Conservation (phyloP, 805 yeast genomes). For the Saturnispora serradocipensis region DNA sequence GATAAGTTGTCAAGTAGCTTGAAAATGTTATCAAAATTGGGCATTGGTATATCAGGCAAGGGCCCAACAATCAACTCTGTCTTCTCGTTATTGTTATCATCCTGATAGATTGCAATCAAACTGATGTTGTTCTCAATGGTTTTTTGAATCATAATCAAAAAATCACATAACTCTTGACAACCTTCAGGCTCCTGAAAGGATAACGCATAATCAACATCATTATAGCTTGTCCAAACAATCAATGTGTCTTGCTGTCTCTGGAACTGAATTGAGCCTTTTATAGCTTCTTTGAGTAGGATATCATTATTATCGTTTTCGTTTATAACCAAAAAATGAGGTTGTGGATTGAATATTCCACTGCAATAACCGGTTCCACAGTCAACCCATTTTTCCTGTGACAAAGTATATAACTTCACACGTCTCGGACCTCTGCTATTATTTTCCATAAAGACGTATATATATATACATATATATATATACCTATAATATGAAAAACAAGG, state of each 20-base stretch:
- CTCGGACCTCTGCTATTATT: slow-evolving; percentile 14
- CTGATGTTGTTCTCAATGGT: slow-evolving; percentile 53
- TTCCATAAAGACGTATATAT: slow-evolving; percentile 27
- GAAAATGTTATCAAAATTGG: slow-evolving; percentile 41
- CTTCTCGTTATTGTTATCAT: slow-evolving; percentile 38
- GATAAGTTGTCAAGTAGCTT: slow-evolving; percentile 44
- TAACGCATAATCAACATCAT: slow-evolving; percentile 70
- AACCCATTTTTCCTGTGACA: slow-evolving; percentile 77
- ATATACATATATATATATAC: neutral
- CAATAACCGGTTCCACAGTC: slow-evolving; percentile 93
- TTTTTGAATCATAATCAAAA: slow-evolving; percentile 60
- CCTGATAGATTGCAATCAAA: slow-evolving; percentile 54
- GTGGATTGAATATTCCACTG: slow-evolving; percentile 48
- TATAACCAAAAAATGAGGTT: slow-evolving; percentile 60
- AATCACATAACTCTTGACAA: slow-evolving; percentile 75
- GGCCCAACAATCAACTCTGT: slow-evolving; percentile 81
- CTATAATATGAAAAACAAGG: neutral
- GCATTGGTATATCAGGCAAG: slow-evolving; percentile 54
- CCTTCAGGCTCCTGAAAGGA: slow-evolving; percentile 91
- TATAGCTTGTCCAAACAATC: slow-evolving; percentile 83
- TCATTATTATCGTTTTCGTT: slow-evolving; percentile 57
- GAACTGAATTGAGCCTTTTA: slow-evolving; percentile 73
- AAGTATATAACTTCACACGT: slow-evolving; percentile 83
- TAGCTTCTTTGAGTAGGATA: slow-evolving; percentile 49
- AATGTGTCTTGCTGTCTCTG: slow-evolving; percentile 92